Conservation (phyloP, 768 basidiomycete genomes). For the Hysterangium stoloniferum region DNA sequence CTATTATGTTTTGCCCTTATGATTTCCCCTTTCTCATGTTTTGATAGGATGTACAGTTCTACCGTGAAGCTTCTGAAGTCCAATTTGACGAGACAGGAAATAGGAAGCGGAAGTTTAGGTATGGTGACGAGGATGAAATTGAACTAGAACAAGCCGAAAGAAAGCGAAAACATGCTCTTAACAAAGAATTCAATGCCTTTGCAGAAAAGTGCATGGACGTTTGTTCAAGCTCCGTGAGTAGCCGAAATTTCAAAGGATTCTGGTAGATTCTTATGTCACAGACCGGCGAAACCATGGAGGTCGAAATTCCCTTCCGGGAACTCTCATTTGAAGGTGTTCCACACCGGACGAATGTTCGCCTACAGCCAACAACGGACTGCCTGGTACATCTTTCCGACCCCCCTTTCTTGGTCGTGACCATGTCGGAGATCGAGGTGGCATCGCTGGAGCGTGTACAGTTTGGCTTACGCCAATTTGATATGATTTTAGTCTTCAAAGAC, state of each 20-base stretch:
- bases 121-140: constrained; percentile 98
- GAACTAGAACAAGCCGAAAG: constrained; percentile 98
- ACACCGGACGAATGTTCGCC: constrained; percentile 85
- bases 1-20: constrained; percentile 12
- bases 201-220: constrained; percentile 89
- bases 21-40: constrained; percentile 6
- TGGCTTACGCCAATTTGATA: constrained; percentile 91
- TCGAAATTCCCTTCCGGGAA: constrained; percentile 96
- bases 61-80: constrained; percentile 94
- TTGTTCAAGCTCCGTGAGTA: constrained; percentile 60
- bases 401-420: constrained; percentile 92
- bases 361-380: constrained; percentile 96
- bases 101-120: constrained; percentile 91
- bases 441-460: constrained; percentile 97
- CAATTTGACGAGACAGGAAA: constrained; percentile 99
- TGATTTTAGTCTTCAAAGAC: constrained; percentile 96
- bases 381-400: constrained; percentile 91
- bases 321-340: constrained; percentile 96
- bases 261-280: constrained; percentile 21
- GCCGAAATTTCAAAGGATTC: neutral
- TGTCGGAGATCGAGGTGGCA: constrained; percentile 92
- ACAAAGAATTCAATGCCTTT: constrained; percentile 92
- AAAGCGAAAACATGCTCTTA: constrained; percentile 78
- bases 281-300: constrained; percentile 79
- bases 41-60: constrained; percentile 89